Evolutionary conservation across 2,329 filamentous ascomycete genomes (phyloP), one percentile per base, ranked within the genome.

Genomic region (Drechmeria coniospora): DNA sequence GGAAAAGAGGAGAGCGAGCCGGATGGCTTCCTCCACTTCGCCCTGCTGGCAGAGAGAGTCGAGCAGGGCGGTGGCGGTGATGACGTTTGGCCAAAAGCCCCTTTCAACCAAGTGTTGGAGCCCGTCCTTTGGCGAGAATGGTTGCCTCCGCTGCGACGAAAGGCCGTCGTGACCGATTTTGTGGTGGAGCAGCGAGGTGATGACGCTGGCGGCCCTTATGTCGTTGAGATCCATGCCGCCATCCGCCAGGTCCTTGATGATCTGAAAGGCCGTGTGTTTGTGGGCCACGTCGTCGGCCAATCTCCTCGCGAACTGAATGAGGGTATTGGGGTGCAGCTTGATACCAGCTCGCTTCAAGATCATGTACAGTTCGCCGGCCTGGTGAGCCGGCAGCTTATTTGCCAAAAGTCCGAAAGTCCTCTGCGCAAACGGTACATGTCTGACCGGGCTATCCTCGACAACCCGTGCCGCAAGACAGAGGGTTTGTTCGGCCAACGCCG

Each of bases 41-140:
- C 46, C 49, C 7, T 43, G 67, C 32, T 72, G 59, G 40, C 79
- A 69, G 11, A 84, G 71, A 32, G 82, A 80, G 21, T 72, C 63
- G 30, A 94, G 67, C 32, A 83, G 55, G 24, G 78, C 62, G 11
- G 77, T 79, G 43, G 78, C 70, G 8, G 64, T 63, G 31, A 72
- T 54, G 10, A 68, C 51, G 36, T 80, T 78, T 15, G 79, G 70
- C 13, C 57, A 55, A 26, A 79, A 54, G 2, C 76, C 78, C n/a
- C 64, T 51, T 13, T 65, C 54, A 8, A 78, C 48, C 27, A 84
- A 58, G 24, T 36, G 40, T 23, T 50, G 39, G 13, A 56, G 40
- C 8, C 47, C 46, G 14, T 42, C 36, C 23, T 45, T 46, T 9
- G 45, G 46, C 5, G 43, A 42, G 26, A 55, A 54, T 10, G 31